A percentile compares a stretch with the other conserved stretches of the same genome.
These are phyloP conservation scores for Dryas drummondii DNA, from an alignment of 306 rosid genomes.

Conservation along the genomic window DNA sequence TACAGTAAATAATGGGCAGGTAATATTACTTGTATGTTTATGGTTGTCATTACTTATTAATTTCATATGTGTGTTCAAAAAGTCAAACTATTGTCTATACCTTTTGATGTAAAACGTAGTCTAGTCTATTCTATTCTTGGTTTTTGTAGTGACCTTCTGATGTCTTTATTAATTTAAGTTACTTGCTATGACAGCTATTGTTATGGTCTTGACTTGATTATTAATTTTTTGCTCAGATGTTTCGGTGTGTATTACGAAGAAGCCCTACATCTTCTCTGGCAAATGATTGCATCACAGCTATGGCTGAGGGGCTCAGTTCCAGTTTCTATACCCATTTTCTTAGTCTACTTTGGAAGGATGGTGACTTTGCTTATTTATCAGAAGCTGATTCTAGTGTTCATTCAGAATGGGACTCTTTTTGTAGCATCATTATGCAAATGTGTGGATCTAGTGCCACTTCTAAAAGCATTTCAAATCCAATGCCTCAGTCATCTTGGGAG, in stretches of 20 bases:
- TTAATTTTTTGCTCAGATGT: constrained; percentile 55
- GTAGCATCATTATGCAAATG: constrained; percentile 61
- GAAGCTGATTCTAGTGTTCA: constrained; percentile 50
- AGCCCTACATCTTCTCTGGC: constrained; percentile 74
- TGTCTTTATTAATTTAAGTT: background rate
- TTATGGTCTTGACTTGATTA: constrained; percentile 15
- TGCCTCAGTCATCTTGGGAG: constrained; percentile 70
- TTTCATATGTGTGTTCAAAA: background rate
- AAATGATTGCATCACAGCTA: constrained; percentile 84
- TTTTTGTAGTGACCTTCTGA: background rate
- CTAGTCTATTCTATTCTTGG: constrained; percentile 5
- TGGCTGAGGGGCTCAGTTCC: constrained; percentile 81
- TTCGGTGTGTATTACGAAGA: constrained; percentile 71
- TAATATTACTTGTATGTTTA: constrained; percentile 27
- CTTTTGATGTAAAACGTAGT: background rate
- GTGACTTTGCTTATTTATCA: constrained; percentile 53
- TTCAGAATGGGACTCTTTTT: constrained; percentile 80
- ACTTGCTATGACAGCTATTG: constrained; percentile 9
- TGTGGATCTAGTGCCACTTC: constrained; percentile 41
- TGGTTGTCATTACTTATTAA: constrained; percentile 16
- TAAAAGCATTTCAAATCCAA: constrained; percentile 36
- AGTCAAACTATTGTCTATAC: background rate
- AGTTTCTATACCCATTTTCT: constrained; percentile 70
- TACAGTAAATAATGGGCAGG: constrained; percentile 75
- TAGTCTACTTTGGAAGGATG: constrained; percentile 87